Evolutionary conservation across 352 stramenopile species (phyloP), one percentile per base, ranked within the genome.

Genomic region (Globisporangium abappressorium): DNA sequence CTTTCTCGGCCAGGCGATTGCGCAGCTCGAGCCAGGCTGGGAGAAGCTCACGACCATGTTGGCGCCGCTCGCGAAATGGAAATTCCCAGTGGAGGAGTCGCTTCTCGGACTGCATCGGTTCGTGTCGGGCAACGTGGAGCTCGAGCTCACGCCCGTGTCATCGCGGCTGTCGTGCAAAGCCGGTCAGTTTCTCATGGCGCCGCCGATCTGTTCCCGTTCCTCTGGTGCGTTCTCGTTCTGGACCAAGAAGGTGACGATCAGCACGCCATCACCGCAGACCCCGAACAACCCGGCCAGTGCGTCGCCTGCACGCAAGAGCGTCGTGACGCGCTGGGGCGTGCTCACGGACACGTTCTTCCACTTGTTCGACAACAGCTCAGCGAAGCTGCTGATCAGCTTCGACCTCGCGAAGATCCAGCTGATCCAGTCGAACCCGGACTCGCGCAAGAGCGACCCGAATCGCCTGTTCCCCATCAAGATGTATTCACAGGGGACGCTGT

Each of bases 321-420:
- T 91, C 57, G 78, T 92, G 15, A 87, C 80, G 18, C 81, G 80
- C 34, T 94, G 87, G 87, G 87, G 84, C 22, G 84, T 94, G 62
- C 80, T 94, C 24, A 93, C 83, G 3, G 85, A 93, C 75, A 94
- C 87, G 41, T 77, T 80, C 43, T 85, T 94, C 47, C 81, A 93
- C 63, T 69, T 94, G 20, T 94, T 92, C 33, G 83, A 90, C 60
- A 78, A 93, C 59, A 92, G 80, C 64, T 90, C 83, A 8, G 84
- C 87, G 20, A 88, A 91, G 65, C 66, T 90, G 41, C 62, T 91
- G 1, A 66, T 82, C 63, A 92, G 82, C 72, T 69, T 94, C 20
- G 85, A 94, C 55, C 58, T 94, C 38, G 87, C 81, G 28, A 94
- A 93, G 76, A 73, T 93, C 54, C 87, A 94, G 74, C 70, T 94